Percentiles rank a stretch among this genome's conserved stretches.
These are phyloP conservation scores for Shiraia sp. DNA, from an alignment of 2,329 filamentous ascomycete species.

Conservation along the genomic window DNA sequence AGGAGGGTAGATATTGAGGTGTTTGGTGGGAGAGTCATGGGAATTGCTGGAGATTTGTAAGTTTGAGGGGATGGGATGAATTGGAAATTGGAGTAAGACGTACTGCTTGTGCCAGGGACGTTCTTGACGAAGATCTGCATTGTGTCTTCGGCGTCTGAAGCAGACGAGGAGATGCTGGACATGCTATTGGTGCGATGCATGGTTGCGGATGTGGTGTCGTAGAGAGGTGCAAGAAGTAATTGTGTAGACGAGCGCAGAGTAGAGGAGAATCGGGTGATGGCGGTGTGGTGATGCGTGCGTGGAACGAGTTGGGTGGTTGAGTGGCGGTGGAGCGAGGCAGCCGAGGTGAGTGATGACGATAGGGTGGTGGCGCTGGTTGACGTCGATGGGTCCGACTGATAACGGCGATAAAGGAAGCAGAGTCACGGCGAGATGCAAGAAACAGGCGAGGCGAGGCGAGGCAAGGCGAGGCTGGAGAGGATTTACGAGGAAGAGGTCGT, in stretches of 20 bases:
- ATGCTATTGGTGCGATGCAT: slow-evolving; percentile 46
- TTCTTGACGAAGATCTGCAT: slow-evolving; percentile 67
- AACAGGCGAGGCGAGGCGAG: no score
- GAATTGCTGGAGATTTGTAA: slow-evolving; percentile 54
- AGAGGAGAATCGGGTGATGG: no score
- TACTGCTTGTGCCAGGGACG: slow-evolving; percentile 59
- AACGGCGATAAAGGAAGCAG: slow-evolving; percentile 8
- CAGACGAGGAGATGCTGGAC: slow-evolving; percentile 47
- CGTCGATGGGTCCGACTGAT: slow-evolving; percentile 7
- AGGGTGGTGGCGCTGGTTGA: slow-evolving; percentile 7
- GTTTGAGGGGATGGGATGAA: slow-evolving; percentile 6
- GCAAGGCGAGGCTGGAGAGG: no score
- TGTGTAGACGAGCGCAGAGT: slow-evolving; percentile 6
- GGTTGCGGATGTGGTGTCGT: slow-evolving; percentile 14
- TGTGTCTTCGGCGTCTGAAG: slow-evolving; percentile 53
- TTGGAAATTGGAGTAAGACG: no score
- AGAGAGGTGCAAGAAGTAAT: slow-evolving; percentile 7
- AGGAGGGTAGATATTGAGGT: slow-evolving; percentile 61
- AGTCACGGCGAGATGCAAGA: no score
- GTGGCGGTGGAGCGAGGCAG: no score
- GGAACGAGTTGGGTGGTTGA: no score
- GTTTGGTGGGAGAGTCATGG: slow-evolving; percentile 57
- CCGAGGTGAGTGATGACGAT: no score
- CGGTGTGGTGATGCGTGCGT: slow-evolving; percentile 6
- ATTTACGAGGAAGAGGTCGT: slow-evolving; percentile 3